These are phyloP conservation scores for Metarhizium humberi DNA, from an alignment of 2,329 filamentous ascomycete species.

Conservation along the genomic window DNA sequence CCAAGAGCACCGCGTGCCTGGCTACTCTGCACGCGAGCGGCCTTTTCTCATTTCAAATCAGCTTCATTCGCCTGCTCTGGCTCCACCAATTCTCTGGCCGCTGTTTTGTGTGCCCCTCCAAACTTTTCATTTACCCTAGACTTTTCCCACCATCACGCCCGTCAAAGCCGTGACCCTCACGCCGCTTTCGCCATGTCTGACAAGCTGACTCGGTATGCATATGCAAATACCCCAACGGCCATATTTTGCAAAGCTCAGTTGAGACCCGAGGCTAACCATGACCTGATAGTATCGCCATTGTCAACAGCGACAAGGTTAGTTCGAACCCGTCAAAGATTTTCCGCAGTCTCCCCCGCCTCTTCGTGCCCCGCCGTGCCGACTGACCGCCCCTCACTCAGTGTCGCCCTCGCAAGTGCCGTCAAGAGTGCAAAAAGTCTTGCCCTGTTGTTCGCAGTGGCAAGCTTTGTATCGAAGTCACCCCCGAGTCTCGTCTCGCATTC, in stretches of 20 bases:
- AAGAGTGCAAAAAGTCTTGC: conserved; percentile 98
- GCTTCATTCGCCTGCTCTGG: not conserved
- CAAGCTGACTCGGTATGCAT: conserved; percentile 86
- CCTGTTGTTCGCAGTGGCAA: conserved; percentile 96
- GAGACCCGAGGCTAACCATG: conserved; percentile 15
- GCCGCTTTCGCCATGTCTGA: conserved; percentile 61
- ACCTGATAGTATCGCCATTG: conserved; percentile 79
- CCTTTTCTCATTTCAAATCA: not conserved
- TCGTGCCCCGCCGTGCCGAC: conserved; percentile 18
- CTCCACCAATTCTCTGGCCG: not conserved
- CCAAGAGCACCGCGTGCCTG: conserved; percentile 10
- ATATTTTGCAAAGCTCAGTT: not conserved
- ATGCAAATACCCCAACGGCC: conserved; percentile 26
- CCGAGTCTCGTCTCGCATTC: conserved; percentile 90
- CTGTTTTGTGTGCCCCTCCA: conserved; percentile 1
- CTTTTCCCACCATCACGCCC: not conserved
- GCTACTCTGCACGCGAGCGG: conserved; percentile 7
- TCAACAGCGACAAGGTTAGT: conserved; percentile 92
- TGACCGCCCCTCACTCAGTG: conserved; percentile 24
- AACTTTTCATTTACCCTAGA: conserved; percentile 2
- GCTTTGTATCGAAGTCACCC: conserved; percentile 88
- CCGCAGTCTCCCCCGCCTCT: conserved; percentile 6
- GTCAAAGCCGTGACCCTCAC: not conserved
- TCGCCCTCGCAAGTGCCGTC: conserved; percentile 68
- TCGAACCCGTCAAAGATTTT: conserved; percentile 2